Evolutionary conservation across 768 basidiomycete species (phyloP).

Genomic region (Lactarius sanguifluus): DNA sequence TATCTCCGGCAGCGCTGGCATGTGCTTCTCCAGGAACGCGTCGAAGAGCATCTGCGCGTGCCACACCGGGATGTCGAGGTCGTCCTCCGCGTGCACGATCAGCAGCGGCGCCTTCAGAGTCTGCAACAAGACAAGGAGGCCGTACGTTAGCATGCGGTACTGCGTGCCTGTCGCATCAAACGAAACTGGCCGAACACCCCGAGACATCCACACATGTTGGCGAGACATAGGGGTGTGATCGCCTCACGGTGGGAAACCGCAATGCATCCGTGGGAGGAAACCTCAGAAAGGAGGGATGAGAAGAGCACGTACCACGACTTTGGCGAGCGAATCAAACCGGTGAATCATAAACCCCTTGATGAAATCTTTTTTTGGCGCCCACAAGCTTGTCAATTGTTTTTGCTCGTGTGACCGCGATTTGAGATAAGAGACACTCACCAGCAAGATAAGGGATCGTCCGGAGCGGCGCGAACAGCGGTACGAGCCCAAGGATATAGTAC

Average conservation of each 20-base stretch:
- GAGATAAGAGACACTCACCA: constrained; percentile 45
- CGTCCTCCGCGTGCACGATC: constrained; percentile 73
- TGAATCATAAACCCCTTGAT: constrained; percentile 54
- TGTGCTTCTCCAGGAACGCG: constrained; percentile 58
- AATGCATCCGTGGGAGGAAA: neutral
- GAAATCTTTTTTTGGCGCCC: constrained; percentile 42
- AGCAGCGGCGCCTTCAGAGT: constrained; percentile 66
- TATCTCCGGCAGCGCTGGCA: constrained; percentile 46
- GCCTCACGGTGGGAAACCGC: neutral
- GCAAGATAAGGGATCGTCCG: constrained; percentile 59
- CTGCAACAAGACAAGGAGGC: constrained; percentile 38
- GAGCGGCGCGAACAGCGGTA: constrained; percentile 75
- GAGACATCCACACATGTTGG: neutral
- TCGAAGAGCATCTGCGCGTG: constrained; percentile 72
- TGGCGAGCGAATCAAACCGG: constrained; percentile 61
- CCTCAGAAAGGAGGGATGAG: neutral
- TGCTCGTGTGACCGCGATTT: constrained; percentile 6
- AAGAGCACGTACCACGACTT: constrained; percentile 51
- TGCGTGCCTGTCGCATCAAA: neutral
- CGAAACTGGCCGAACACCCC: neutral
- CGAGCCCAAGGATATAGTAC: constrained; percentile 60
- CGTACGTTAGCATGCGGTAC: neutral
- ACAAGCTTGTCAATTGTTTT: neutral
- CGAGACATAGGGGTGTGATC: too few relatives aligned
- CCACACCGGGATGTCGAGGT: constrained; percentile 66